Base-by-base conservation (phyloP, 495 filamentous ascomycete species). In the Bathelium albidoporum region DNA sequence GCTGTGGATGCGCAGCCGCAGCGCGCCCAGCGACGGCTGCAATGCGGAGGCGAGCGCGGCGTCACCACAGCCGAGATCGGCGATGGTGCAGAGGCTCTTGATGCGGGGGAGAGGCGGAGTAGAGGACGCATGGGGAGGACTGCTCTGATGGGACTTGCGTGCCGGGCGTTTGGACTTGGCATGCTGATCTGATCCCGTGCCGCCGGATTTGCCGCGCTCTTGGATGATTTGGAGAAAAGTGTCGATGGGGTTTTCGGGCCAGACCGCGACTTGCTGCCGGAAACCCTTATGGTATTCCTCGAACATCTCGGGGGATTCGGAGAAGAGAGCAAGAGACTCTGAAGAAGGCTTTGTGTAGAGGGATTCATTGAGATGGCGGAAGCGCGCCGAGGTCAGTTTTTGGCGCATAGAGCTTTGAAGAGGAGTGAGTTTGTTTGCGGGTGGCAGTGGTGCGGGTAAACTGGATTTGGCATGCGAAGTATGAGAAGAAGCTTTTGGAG, bases 201-300 rank as follows among this genome's bases (percentile, higher is more conserved):
- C 14, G 14, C 58, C 16, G 29, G 78, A 69, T 1, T 71, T 76
- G 4, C 77, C 85, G 3, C 91, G 83, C 39, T 73, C 67, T 22
- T 83, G 82, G 63, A 97, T 81, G 29, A 83, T 75, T 24, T 74
- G 62, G 68, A 96, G 86, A 74, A 94, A 96, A 24, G 79, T 81
- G 66, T 95, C 86, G 20, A 97, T 89, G 0, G 94, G 94, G 76
- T 97, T 98, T 63, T 92, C 89, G 36, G 94, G 94, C 94, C 94
- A 98, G 1, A 88, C 86, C 60, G 88, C 87, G 59, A 97, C 94
- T 77, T 98, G 94, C 29, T 89, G 87, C 1, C 92, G 86, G 81
- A 98, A 97, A 20, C 94, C 94, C 52, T 86, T 84, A 74, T 98
- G 94, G 74, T 98, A 98, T 71, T 97, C 90, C 45, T 82, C 78